These are phyloP conservation scores for Colletotrichum lupini DNA, from an alignment of 2,329 filamentous ascomycete species.

Conservation along the genomic window DNA sequence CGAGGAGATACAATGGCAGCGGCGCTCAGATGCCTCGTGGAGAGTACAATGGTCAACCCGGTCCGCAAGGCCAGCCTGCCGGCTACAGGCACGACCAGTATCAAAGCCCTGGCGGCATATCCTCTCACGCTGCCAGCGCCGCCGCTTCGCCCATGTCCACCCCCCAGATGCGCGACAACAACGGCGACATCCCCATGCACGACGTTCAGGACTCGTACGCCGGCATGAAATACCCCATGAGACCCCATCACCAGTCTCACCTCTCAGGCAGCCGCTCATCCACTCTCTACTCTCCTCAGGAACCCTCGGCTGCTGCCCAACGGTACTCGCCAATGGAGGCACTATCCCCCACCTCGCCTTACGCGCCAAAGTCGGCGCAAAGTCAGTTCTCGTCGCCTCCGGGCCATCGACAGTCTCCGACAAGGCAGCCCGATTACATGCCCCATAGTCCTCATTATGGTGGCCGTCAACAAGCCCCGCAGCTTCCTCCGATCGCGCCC, in stretches of 20 bases:
- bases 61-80: conserved; percentile 52
- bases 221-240: conserved; percentile 86
- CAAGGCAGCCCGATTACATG: conserved; percentile 72
- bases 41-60: conserved; percentile 44
- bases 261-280: conserved; percentile 61
- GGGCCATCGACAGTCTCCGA: conserved; percentile 80
- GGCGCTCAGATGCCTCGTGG: conserved; percentile 48
- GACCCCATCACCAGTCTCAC: conserved; percentile 82
- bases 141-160: conserved; percentile 68
- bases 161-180: conserved; percentile 75
- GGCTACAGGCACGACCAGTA: conserved; percentile 77
- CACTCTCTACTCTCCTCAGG: conserved; percentile 79
- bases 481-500: conserved; percentile 79
- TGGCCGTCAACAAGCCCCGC: conserved; percentile 63
- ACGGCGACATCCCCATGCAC: conserved; percentile 86
- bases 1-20: conserved; percentile 72
- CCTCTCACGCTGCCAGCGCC: conserved; percentile 55
- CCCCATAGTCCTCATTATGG: conserved; percentile 69
- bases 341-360: conserved; percentile 83
- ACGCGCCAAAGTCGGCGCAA: conserved; percentile 71
- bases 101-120: conserved; percentile 54
- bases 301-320: conserved; percentile 85
- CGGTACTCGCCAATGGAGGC: conserved; percentile 97
- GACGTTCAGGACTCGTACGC: conserved; percentile 86
- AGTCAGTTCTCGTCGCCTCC: conserved; percentile 65